A percentile compares a stretch with the other conserved stretches of the same genome.
phyloP scores from a whole-genome alignment of 78 protist species.

The Dictyostelium brefeldianum region DNA sequence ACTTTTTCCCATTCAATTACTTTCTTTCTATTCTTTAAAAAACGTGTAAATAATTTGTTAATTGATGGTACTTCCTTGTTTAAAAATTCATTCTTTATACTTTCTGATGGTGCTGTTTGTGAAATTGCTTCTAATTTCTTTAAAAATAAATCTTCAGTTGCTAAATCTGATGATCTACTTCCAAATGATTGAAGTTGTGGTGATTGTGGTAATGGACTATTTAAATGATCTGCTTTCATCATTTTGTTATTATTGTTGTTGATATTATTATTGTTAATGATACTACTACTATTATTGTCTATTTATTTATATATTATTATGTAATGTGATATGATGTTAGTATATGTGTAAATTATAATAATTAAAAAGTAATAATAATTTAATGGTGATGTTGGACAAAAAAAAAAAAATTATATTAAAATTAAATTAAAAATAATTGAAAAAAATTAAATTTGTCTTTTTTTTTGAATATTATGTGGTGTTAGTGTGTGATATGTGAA shows the following conservation, averaged over 20 bases:
- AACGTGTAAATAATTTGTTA: constrained; percentile 69
- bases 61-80: constrained; percentile 61
- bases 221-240: constrained; percentile 55
- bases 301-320: no score
- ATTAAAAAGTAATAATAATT: no score
- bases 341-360: no score
- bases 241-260: constrained; percentile 12
- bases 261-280: neutral
- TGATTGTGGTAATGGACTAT: constrained; percentile 74
- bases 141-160: constrained; percentile 39
- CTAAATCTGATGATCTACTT: constrained; percentile 57
- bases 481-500: no score
- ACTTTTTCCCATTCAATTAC: constrained; percentile 84
- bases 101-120: constrained; percentile 69
- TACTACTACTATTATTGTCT: no score
- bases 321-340: no score
- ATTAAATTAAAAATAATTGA: no score
- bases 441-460: no score
- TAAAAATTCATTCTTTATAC: constrained; percentile 44
- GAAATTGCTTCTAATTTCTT: constrained; percentile 36
- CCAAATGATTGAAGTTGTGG: constrained; percentile 81
- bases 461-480: no score
- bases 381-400: no score
- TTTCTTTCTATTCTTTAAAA: constrained; percentile 80
- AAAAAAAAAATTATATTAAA: no score